These are phyloP conservation scores for Holtermanniella nyarrowii DNA, from an alignment of 768 basidiomycete species.

Conservation along the genomic window DNA sequence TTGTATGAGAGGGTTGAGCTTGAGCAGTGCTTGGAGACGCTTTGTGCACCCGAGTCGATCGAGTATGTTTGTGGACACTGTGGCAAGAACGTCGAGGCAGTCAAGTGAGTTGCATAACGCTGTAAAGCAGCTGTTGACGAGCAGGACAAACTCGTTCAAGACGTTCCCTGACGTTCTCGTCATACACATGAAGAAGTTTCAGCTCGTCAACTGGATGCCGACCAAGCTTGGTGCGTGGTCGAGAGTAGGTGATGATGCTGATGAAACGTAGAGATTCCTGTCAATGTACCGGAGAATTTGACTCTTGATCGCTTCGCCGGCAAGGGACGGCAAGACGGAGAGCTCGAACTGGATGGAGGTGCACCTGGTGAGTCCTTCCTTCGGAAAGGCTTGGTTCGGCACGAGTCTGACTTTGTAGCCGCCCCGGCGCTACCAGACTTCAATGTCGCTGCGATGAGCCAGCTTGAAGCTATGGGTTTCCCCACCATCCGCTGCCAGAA, in stretches of 20 bases:
- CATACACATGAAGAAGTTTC: conserved; percentile 86
- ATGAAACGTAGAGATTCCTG: conserved; percentile 62
- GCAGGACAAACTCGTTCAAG: conserved; percentile 63
- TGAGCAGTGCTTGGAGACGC: conserved; percentile 47
- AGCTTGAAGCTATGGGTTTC: conserved; percentile 87
- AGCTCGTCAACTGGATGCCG: conserved; percentile 93
- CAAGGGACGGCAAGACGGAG: conserved; percentile 57
- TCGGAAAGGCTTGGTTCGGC: background rate
- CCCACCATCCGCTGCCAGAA: conserved; percentile 74
- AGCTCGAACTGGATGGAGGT: conserved; percentile 55
- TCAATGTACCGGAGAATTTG: conserved; percentile 61
- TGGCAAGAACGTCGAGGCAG: conserved; percentile 55
- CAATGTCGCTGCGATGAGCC: conserved; percentile 60
- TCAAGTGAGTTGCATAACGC: conserved; percentile 51
- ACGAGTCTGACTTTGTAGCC: conserved; percentile 11
- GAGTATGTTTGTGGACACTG: conserved; percentile 78
- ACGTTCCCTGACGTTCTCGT: conserved; percentile 83
- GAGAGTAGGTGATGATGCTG: background rate
- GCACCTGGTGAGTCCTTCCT: conserved; percentile 1
- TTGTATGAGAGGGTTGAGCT: conserved; percentile 57
- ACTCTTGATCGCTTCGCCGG: conserved; percentile 59
- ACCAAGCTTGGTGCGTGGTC: conserved; percentile 65
- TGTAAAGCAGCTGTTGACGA: conserved; percentile 7
- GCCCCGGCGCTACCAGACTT: conserved; percentile 52
- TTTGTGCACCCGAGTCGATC: conserved; percentile 27